phyloP scores from a whole-genome alignment of 495 filamentous ascomycete species.

The Penicillium longicatenatum region DNA sequence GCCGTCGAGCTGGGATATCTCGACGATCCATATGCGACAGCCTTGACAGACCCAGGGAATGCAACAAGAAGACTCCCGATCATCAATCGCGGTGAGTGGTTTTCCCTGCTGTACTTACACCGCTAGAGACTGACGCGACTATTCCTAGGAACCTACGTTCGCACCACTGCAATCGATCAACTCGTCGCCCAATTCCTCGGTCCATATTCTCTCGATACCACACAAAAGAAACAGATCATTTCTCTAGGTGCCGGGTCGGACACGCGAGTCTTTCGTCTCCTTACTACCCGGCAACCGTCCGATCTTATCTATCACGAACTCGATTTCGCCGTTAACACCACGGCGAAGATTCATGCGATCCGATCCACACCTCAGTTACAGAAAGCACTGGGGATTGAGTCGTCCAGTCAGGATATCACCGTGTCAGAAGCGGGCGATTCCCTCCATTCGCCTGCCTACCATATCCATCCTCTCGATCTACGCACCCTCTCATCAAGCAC shows the following conservation, averaged over 20 bases:
- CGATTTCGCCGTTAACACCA: conserved; percentile 78
- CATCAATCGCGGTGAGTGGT: conserved; percentile 78
- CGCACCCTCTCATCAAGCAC: conserved; percentile 51
- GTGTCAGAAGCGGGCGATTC: conserved; percentile 42
- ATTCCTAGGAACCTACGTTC: conserved; percentile 81
- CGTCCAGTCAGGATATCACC: conserved; percentile 23
- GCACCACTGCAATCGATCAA: conserved; percentile 82
- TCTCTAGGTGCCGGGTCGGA: conserved; percentile 94
- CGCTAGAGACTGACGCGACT: background rate
- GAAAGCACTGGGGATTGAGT: conserved; percentile 29
- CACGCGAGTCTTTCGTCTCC: conserved; percentile 74
- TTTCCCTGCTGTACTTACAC: background rate
- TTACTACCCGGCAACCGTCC: conserved; percentile 42
- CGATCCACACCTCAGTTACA: conserved; percentile 42
- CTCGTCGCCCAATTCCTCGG: conserved; percentile 74
- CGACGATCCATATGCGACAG: conserved; percentile 72
- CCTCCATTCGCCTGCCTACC: conserved; percentile 57
- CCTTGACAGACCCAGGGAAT: conserved; percentile 56
- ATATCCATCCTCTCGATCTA: conserved; percentile 81
- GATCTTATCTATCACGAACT: conserved; percentile 84
- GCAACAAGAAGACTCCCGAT: conserved; percentile 71
- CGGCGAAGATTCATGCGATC: conserved; percentile 61
- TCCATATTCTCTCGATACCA: conserved; percentile 17
- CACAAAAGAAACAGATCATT: conserved; percentile 73
- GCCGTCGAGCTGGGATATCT: conserved; percentile 89